These are phyloP conservation scores for Vigna hirtella DNA, from an alignment of 306 rosid genomes.

Conservation along the genomic window DNA sequence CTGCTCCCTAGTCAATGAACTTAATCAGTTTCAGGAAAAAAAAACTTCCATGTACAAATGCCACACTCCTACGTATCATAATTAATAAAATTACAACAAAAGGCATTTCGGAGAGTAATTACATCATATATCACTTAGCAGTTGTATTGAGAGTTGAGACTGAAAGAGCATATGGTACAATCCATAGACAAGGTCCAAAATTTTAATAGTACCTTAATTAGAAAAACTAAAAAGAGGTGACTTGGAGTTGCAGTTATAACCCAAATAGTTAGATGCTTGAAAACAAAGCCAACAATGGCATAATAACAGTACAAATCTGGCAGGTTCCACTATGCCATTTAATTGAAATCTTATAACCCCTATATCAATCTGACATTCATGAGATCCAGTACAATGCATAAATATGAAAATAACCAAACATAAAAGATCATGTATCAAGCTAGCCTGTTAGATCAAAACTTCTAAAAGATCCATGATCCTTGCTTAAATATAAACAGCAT, in stretches of 20 bases:
- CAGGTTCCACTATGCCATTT: not conserved
- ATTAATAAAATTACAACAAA: conserved; percentile 7
- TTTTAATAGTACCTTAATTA: not conserved
- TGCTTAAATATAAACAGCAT: conserved; percentile 36
- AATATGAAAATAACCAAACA: conserved; percentile 31
- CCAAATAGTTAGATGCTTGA: not conserved
- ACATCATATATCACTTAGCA: conserved; percentile 14
- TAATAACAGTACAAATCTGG: not conserved
- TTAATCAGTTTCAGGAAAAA: conserved; percentile 46
- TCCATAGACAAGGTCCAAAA: not conserved
- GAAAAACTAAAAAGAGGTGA: conserved; percentile 14
- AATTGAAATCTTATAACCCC: conserved; percentile 25
- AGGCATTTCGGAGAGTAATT: not conserved
- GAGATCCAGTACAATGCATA: conserved; percentile 11
- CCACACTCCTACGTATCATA: not conserved
- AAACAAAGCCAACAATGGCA: conserved; percentile 19
- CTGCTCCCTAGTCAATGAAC: conserved; percentile 83
- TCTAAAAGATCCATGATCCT: not conserved
- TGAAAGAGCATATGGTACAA: conserved; percentile 6
- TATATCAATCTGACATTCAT: conserved; percentile 28
- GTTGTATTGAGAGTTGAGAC: not conserved
- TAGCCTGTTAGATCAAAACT: conserved; percentile 7
- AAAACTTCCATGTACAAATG: conserved; percentile 29
- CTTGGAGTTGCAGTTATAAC: not conserved
- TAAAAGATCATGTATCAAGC: conserved; percentile 19